Conservation (phyloP, 305 asterid species). For the Fraxinus platypoda region DNA sequence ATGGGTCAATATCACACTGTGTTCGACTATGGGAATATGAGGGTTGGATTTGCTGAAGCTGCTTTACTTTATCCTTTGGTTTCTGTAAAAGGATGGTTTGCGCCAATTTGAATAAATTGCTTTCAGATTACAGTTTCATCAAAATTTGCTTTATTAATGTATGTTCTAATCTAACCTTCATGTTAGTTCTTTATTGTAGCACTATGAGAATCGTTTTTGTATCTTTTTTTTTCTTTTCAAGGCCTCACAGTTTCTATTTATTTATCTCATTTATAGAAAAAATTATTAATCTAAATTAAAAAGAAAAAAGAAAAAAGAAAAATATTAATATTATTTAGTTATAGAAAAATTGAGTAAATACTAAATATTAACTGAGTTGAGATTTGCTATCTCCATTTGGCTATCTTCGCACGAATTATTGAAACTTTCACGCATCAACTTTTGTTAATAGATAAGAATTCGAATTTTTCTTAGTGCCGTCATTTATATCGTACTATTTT, state of each 20-base stretch:
- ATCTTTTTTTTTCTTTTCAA: no score
- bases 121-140: neutral
- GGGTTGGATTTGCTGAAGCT: slow-evolving; percentile 77
- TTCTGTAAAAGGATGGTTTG: neutral
- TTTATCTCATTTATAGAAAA: no score
- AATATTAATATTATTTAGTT: no score
- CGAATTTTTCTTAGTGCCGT: neutral
- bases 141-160: no score
- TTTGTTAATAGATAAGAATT: neutral
- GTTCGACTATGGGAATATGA: slow-evolving; percentile 67
- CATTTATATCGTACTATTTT: neutral
- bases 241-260: no score
- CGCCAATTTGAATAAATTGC: neutral
- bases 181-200: neutral
- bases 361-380: neutral
- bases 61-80: slow-evolving; percentile 34
- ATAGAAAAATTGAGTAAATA: neutral
- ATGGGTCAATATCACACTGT: slow-evolving; percentile 81
- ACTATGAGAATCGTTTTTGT: no score
- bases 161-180: no score
- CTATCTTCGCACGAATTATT: neutral
- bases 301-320: no score
- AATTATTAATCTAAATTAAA: neutral
- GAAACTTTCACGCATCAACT: neutral
- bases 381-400: neutral